Evolutionary conservation across 305 asterid genomes (phyloP).

Genomic region (Fraxinus platypoda): DNA sequence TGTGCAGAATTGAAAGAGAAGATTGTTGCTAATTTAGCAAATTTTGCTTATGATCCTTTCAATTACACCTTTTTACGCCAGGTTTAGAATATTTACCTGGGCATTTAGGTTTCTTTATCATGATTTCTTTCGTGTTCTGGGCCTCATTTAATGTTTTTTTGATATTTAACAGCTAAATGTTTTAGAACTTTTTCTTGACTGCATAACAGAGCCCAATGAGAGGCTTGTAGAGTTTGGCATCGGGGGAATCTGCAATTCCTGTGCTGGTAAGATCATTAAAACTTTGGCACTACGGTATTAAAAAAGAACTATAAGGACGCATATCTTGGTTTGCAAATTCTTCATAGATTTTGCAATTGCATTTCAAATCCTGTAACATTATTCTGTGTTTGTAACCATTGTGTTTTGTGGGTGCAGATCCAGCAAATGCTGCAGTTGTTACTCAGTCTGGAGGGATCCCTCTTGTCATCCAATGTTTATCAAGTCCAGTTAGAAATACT

Average conservation of each 20-base stretch:
- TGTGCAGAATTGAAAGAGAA: constrained; percentile 78
- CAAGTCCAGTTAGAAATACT: constrained; percentile 90
- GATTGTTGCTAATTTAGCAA: constrained; percentile 79
- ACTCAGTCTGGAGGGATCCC: constrained; percentile 74
- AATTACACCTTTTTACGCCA: constrained; percentile 79
- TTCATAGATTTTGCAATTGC: neutral
- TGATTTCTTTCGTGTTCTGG: neutral
- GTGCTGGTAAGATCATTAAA: constrained; percentile 48
- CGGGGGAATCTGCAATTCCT: constrained; percentile 88
- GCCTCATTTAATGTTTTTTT: constrained; percentile 6
- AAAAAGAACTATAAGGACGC: neutral
- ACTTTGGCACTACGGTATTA: neutral
- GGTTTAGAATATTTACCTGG: constrained; percentile 37
- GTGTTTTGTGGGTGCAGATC: constrained; percentile 46
- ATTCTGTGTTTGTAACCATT: neutral
- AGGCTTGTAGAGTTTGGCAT: constrained; percentile 83
- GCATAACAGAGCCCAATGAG: constrained; percentile 88
- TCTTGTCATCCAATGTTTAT: constrained; percentile 76
- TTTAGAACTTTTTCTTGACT: constrained; percentile 90
- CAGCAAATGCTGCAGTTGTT: constrained; percentile 73
- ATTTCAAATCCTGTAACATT: neutral
- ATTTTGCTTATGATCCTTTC: constrained; percentile 95
- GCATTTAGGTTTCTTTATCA: neutral
- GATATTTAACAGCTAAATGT: constrained; percentile 67
- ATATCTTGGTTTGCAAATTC: neutral